Conservation (phyloP, 306 rosid species). For the Sechiopsis laciniata region DNA sequence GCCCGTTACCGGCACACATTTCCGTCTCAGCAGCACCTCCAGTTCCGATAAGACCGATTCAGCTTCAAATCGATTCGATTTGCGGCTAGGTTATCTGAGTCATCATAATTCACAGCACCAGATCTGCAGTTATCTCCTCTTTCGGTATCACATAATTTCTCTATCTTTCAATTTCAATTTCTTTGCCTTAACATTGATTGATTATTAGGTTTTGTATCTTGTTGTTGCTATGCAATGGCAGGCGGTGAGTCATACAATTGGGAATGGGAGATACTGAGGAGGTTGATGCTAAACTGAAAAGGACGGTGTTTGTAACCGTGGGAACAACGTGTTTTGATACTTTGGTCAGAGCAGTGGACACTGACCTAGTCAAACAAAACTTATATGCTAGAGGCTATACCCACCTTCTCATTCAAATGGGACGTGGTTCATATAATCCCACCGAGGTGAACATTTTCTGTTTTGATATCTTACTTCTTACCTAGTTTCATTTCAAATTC, state of each 20-base stretch:
- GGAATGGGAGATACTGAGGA: constrained; percentile 37
- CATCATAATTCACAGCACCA: not conserved
- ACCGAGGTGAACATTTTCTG: constrained; percentile 42
- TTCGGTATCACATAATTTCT: too few relatives aligned
- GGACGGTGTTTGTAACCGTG: constrained; percentile 63
- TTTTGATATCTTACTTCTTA: not conserved
- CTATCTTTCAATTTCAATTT: not conserved
- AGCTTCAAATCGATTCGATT: too few relatives aligned
- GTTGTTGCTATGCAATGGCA: not conserved
- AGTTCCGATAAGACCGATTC: too few relatives aligned
- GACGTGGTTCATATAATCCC: constrained; percentile 68
- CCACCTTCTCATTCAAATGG: constrained; percentile 70
- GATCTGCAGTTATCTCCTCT: not conserved
- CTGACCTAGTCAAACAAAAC: constrained; percentile 38
- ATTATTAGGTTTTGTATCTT: not conserved
- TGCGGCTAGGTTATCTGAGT: too few relatives aligned
- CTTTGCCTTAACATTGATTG: not conserved
- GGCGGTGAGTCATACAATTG: not conserved
- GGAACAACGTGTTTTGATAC: constrained; percentile 84
- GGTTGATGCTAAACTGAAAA: constrained; percentile 16
- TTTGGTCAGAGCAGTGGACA: constrained; percentile 56
- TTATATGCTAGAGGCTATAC: constrained; percentile 59
- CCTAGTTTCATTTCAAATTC: not conserved
- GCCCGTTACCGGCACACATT: too few relatives aligned
- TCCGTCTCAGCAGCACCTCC: too few relatives aligned